phyloP scores from a whole-genome alignment of 768 basidiomycete species.

The Mycena pura region DNA sequence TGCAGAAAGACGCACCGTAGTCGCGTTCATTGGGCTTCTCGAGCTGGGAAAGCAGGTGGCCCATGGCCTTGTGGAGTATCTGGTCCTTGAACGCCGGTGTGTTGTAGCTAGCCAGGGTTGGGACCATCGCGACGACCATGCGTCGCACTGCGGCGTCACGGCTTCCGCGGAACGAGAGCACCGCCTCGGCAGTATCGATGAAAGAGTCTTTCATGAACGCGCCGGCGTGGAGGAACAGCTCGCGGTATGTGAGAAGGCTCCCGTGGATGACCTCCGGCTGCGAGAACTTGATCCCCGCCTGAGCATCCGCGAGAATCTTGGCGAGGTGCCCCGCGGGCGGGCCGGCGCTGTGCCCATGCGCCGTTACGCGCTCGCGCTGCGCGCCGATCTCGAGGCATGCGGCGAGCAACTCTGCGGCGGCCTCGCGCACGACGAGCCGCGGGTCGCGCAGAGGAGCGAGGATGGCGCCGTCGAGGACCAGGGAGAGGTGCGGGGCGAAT shows the following conservation, averaged over 20 bases:
- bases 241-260: conserved; percentile 71
- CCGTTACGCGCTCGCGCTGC: conserved; percentile 49
- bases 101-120: conserved; percentile 94
- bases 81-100: conserved; percentile 90
- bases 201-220: conserved; percentile 91
- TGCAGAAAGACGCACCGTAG: conserved; percentile 60
- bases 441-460: conserved; percentile 68
- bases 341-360: neutral
- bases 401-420: conserved; percentile 74
- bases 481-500: conserved; percentile 67
- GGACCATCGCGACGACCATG: conserved; percentile 95
- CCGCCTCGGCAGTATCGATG: conserved; percentile 86
- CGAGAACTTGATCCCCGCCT: conserved; percentile 63
- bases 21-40: conserved; percentile 84
- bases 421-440: conserved; percentile 73
- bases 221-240: conserved; percentile 73
- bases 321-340: conserved; percentile 50
- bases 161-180: conserved; percentile 86
- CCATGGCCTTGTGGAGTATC: conserved; percentile 95
- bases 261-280: conserved; percentile 77
- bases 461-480: conserved; percentile 75
- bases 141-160: conserved; percentile 90
- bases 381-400: conserved; percentile 74
- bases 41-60: conserved; percentile 85
- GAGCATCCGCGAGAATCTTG: conserved; percentile 73